phyloP scores from a whole-genome alignment of 345 rosid species.

The Carallia pectinifolia region DNA sequence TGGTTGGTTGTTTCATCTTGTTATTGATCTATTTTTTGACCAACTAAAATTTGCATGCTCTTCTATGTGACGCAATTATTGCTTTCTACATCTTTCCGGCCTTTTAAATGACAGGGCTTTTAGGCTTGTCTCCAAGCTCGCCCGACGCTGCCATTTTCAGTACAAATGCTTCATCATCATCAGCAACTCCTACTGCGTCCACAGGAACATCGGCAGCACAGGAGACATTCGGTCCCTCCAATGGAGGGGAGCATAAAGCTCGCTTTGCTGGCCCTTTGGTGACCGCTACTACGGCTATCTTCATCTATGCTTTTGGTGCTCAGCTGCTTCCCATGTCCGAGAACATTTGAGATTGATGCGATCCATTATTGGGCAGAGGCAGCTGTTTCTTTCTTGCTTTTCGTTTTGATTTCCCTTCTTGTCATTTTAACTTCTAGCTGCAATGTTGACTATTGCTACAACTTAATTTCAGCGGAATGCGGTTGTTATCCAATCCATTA shows the following conservation, averaged over 20 bases:
- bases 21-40: too few relatives aligned
- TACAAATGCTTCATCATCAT: slow-evolving; percentile 30
- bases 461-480: not conserved
- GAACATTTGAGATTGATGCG: not conserved
- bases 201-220: slow-evolving; percentile 11
- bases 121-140: slow-evolving; percentile 71
- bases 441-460: not conserved
- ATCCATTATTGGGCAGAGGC: not conserved
- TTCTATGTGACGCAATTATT: not conserved
- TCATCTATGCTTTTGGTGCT: slow-evolving; percentile 19
- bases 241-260: slow-evolving; percentile 18
- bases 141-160: slow-evolving; percentile 76
- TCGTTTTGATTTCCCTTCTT: not conserved
- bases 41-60: too few relatives aligned
- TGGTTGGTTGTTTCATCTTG: too few relatives aligned
- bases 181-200: slow-evolving; percentile 30
- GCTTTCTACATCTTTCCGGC: not conserved
- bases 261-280: slow-evolving; percentile 17
- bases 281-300: slow-evolving; percentile 16
- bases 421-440: not conserved
- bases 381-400: not conserved
- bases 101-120: slow-evolving; percentile 45
- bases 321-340: slow-evolving; percentile 7
- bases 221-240: slow-evolving; percentile 15
- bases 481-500: too few relatives aligned